Conservation (phyloP, 495 filamentous ascomycete genomes). For the Aspergillus campestris region DNA sequence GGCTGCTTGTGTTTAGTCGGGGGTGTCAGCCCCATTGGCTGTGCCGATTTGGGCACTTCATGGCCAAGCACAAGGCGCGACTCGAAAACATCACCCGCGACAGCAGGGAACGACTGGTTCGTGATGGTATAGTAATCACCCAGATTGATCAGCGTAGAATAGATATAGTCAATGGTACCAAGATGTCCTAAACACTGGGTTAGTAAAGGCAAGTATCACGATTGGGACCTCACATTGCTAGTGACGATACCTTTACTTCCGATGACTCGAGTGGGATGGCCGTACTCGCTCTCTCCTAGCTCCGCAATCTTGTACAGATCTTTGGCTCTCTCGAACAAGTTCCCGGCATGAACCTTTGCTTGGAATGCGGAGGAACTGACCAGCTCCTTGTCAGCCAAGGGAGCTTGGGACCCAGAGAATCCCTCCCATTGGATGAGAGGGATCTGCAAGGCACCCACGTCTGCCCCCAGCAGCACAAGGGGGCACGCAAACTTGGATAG, state of each 20-base stretch:
- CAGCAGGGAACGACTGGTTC: slow-evolving; percentile 51
- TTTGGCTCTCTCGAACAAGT: slow-evolving; percentile 45
- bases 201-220: slow-evolving; percentile 4
- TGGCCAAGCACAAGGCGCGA: slow-evolving; percentile 48
- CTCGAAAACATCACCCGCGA: slow-evolving; percentile 49
- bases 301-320: slow-evolving; percentile 49
- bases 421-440: not conserved
- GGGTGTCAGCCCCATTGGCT: slow-evolving; percentile 51
- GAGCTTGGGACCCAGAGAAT: not conserved
- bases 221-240: not conserved
- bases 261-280: slow-evolving; percentile 56
- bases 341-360: slow-evolving; percentile 41
- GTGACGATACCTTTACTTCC: slow-evolving; percentile 45
- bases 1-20: slow-evolving; percentile 48
- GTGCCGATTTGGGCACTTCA: slow-evolving; percentile 39
- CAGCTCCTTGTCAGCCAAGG: slow-evolving; percentile 6
- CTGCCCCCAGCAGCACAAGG: slow-evolving; percentile 3
- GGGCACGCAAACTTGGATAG: not conserved
- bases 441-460: slow-evolving; percentile 4
- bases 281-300: slow-evolving; percentile 43
- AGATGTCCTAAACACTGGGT: slow-evolving; percentile 39
- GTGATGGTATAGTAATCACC: slow-evolving; percentile 51
- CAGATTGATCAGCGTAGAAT: slow-evolving; percentile 37
- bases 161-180: slow-evolving; percentile 53
- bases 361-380: slow-evolving; percentile 47